Evolutionary conservation across 495 filamentous ascomycete genomes (phyloP), one percentile per base, ranked within the genome.

Genomic region (Neurospora sp.): DNA sequence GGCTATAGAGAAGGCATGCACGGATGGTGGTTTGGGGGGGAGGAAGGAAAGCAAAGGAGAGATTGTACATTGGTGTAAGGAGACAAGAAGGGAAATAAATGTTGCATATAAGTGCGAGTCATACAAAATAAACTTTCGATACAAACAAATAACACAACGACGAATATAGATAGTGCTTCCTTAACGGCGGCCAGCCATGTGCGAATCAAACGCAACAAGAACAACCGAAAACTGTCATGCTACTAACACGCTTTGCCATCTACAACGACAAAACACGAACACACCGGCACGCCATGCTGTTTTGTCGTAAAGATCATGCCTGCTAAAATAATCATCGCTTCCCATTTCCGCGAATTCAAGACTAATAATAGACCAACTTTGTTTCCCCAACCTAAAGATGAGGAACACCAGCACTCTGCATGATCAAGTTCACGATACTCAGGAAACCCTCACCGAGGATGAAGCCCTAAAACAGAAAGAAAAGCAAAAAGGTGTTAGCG

Each of bases 391-490:
- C 31, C 75, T 76, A 92, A 45, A 94, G 82, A 86, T 95, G 93
- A 74, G 93, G 92, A 71, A 97, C 93, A 12, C 85, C 82, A 27
- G 88, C 85, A 82, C 93, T 95, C 48, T 96, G 93, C 77, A 99
- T 86, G 10, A 91, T 79, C 72, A 99, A 82, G 77, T 97, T 98
- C 40, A 96, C 86, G 77, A 99, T 97, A 78, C 96, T 98, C 71
- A 97, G 79, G 74, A 98, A 88, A 0, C 96, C 96, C 81, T 99
- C 96, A 8, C 96, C 96, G 27, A 99, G 82, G 75, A 99, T 97
- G 71, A 98, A 87, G 3, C 96, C 93, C 82, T 88, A 59, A 3
- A 35, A 39, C 31, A 59, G 40, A 35, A 10, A 20, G 40, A 14
- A 18, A 44, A 42, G 42, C 8, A 45, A 73, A 20, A 70, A 4